Evolutionary conservation across 2,329 filamentous ascomycete genomes (phyloP), one percentile per base, ranked within the genome.

Genomic region (Aureobasidium musti): DNA sequence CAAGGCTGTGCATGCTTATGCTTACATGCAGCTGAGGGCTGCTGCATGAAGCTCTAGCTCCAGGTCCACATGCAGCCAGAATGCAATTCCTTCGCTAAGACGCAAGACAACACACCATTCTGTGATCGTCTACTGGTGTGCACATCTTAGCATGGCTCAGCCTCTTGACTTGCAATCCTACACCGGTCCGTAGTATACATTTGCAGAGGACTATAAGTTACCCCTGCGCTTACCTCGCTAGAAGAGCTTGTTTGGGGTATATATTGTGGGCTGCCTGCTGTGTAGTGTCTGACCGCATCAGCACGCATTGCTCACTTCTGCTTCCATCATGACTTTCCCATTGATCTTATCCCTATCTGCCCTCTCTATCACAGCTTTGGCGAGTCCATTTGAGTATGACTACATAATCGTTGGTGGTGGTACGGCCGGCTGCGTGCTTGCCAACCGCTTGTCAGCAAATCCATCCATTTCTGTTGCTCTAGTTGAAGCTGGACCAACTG

Each of bases 321-420:
- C 7, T 4, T 60, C 14, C 59, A 43, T 35, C 33, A 63, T 63
- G 59, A 43, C 33, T 13, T n/a, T 37, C 14, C 39, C 30, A 14
- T 30, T 33, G 21, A 21, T 53, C 8, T 10, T 53, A 21, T 26
- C 7, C 37, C 19, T 63, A 13, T 43, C 47, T 43, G 47, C 23
- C 43, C 28, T 63, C 5, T 53, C 19, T 28, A 19, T 14, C 33
- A 33, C 45, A 28, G 45, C 21, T 26, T 35, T 23, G 26, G 57
- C 57, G 3, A 47, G 41, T 28, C 33, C 35, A 30, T 52, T 63
- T 14, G 39, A 67, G n/a, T 69, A 69, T 33, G 68, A 70, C 52
- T 70, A 68, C 43, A 49, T 71, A n/a, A 68, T 71, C 33, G 54
- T 69, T 7, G 70, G 70, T 21, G 70, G 70, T 35, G 70, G 70